Evolutionary conservation across 345 rosid genomes (phyloP).

Genomic region (Brassica cretica): DNA sequence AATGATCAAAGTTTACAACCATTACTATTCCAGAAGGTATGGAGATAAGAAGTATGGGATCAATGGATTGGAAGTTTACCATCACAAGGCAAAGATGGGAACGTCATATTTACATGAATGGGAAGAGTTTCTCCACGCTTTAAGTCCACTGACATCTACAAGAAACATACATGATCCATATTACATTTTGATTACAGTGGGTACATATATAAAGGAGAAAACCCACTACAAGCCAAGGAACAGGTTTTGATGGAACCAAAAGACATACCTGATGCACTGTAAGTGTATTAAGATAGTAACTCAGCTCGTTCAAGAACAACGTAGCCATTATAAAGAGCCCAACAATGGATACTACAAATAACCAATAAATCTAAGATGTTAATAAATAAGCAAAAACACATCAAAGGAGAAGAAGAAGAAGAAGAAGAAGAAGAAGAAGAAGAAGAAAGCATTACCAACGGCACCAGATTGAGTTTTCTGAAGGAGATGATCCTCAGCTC

Average conservation of each 20-base stretch:
- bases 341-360: slow-evolving; percentile 69
- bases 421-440: not conserved
- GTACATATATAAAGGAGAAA: not conserved
- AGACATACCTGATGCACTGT: slow-evolving; percentile 82
- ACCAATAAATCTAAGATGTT: slow-evolving; percentile 1
- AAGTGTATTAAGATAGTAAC: slow-evolving; percentile 73
- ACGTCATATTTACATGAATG: slow-evolving; percentile 84
- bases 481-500: slow-evolving; percentile 92
- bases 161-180: slow-evolving; percentile 2
- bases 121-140: slow-evolving; percentile 96
- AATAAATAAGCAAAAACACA: not conserved
- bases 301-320: slow-evolving; percentile 86
- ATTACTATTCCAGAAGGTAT: not conserved
- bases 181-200: not conserved
- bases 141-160: slow-evolving; percentile 97
- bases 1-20: slow-evolving; percentile 12
- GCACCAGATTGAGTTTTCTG: slow-evolving; percentile 97
- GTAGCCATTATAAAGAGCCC: slow-evolving; percentile 84
- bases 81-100: slow-evolving; percentile 90
- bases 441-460: slow-evolving; percentile 48
- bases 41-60: slow-evolving; percentile 1
- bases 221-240: not conserved
- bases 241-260: not conserved
- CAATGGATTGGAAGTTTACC: slow-evolving; percentile 45
- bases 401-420: not conserved